Percentiles rank a stretch among this genome's conserved stretches.
Conservation (phyloP, 2,329 filamentous ascomycete species). For the Chaetomium olivaceum region DNA sequence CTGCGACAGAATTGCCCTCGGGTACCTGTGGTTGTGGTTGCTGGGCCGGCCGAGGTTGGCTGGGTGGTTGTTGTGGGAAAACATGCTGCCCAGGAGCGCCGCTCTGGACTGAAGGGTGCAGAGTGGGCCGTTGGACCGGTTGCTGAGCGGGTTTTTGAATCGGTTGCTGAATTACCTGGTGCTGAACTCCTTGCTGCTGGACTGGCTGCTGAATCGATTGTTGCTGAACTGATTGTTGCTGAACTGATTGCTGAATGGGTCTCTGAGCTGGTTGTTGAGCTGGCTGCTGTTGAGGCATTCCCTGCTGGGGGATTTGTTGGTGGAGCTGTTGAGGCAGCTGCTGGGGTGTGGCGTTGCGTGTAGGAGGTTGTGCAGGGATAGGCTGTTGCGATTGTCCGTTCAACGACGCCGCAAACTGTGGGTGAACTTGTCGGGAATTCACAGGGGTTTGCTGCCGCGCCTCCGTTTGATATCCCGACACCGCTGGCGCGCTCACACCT, state of each 20-base stretch:
- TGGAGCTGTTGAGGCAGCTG: slow-evolving; percentile 29
- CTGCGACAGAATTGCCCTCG: slow-evolving; percentile 6
- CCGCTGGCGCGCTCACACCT: not conserved
- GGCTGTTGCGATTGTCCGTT: slow-evolving; percentile 26
- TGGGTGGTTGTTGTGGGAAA: slow-evolving; percentile 5
- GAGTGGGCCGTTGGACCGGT: not conserved
- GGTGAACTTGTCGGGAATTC: slow-evolving; percentile 16
- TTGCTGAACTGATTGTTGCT: slow-evolving; percentile 1
- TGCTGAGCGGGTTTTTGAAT: not conserved
- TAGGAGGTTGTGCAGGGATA: slow-evolving; percentile 15
- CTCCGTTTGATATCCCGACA: slow-evolving; percentile 18
- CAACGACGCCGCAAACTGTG: slow-evolving; percentile 21
- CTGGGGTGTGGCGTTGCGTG: slow-evolving; percentile 19
- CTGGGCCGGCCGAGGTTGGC: slow-evolving; percentile 16
- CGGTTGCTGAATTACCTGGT: not conserved
- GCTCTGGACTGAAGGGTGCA: slow-evolving; percentile 7
- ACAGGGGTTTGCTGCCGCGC: slow-evolving; percentile 19
- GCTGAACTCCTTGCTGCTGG: slow-evolving; percentile 15
- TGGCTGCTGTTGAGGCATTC: slow-evolving; percentile 17
- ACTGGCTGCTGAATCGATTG: slow-evolving; percentile 16
- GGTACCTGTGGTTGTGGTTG: slow-evolving; percentile 7
- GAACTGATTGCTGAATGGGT: not conserved
- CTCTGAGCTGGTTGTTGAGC: slow-evolving; percentile 3
- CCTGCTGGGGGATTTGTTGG: not conserved
- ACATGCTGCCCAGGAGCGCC: slow-evolving; percentile 5